phyloP scores from a whole-genome alignment of 2,329 filamentous ascomycete species.

The Pseudogymnoascus sp. region DNA sequence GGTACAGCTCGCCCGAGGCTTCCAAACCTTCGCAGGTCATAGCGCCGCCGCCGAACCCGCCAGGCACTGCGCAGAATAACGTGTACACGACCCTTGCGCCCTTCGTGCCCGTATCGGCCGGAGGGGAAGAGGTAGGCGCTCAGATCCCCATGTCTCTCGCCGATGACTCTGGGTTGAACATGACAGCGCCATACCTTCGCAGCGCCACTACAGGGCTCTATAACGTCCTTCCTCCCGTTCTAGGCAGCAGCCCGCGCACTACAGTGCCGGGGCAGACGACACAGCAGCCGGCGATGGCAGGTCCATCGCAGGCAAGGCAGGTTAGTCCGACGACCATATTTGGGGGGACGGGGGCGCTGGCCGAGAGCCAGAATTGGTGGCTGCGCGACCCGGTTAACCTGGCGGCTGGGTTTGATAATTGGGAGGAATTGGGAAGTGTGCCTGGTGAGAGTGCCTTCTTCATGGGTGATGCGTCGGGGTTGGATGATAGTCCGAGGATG shows the following conservation, averaged over 20 bases:
- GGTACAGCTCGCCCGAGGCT: neutral
- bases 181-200: conserved; percentile 8
- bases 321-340: conserved; percentile 43
- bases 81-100: conserved; percentile 2
- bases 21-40: neutral
- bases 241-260: neutral
- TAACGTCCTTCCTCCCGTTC: neutral
- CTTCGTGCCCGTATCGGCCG: conserved; percentile 5
- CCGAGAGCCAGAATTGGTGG: conserved; percentile 60
- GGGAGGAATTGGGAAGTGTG: conserved; percentile 31
- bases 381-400: conserved; percentile 53
- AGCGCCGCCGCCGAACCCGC: neutral
- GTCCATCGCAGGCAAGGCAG: conserved; percentile 23
- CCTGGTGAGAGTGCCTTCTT: neutral
- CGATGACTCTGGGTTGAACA: conserved; percentile 9
- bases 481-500: conserved; percentile 2
- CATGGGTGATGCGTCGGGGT: neutral
- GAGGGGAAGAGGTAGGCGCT: conserved; percentile 8
- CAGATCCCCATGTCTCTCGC: conserved; percentile 6
- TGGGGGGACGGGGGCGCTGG: conserved; percentile 50
- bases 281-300: neutral
- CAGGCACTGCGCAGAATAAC: conserved; percentile 7
- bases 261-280: neutral
- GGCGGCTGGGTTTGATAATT: conserved; percentile 54
- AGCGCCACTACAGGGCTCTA: conserved; percentile 1